These are phyloP conservation scores for Mycena indigotica DNA, from an alignment of 768 basidiomycete genomes.

Conservation along the genomic window DNA sequence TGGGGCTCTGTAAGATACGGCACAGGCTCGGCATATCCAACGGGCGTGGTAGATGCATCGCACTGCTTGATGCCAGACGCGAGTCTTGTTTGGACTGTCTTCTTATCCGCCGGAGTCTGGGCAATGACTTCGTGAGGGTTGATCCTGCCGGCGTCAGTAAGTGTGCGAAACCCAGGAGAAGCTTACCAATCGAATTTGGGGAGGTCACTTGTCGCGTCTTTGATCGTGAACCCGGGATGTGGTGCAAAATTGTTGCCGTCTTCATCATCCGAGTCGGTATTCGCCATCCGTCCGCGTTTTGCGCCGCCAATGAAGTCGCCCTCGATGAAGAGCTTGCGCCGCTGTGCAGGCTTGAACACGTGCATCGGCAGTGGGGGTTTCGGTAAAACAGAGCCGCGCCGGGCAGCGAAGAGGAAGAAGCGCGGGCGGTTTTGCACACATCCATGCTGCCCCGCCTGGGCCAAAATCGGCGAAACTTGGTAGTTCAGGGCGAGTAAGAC, in stretches of 20 bases:
- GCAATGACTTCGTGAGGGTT: constrained; percentile 53
- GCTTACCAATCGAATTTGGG: constrained; percentile 71
- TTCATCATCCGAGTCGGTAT: constrained; percentile 27
- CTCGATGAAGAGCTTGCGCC: constrained; percentile 47
- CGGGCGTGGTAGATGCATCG: constrained; percentile 23
- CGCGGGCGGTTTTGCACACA: constrained; percentile 68
- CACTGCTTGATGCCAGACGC: constrained; percentile 49
- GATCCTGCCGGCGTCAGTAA: constrained; percentile 40
- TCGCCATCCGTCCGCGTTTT: constrained; percentile 37
- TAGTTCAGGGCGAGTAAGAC: constrained; percentile 66
- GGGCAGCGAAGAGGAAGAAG: constrained; percentile 71
- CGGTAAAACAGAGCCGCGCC: constrained; percentile 57
- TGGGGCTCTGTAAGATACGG: constrained; percentile 47
- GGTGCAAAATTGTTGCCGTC: constrained; percentile 60
- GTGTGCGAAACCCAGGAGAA: constrained; percentile 3
- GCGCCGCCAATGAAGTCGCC: constrained; percentile 43
- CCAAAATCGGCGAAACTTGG: constrained; percentile 63
- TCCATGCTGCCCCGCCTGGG: constrained; percentile 75
- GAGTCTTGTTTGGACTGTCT: constrained; percentile 37
- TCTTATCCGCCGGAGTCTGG: constrained; percentile 35
- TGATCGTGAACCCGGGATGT: constrained; percentile 55
- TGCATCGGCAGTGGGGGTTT: constrained; percentile 68
- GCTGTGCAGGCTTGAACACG: constrained; percentile 38
- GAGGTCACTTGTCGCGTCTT: constrained; percentile 58
- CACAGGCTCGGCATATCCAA: constrained; percentile 50